A percentile compares a stretch with the other conserved stretches of the same genome.
phyloP scores from a whole-genome alignment of 768 basidiomycete genomes.

The Boletus fagicola region DNA sequence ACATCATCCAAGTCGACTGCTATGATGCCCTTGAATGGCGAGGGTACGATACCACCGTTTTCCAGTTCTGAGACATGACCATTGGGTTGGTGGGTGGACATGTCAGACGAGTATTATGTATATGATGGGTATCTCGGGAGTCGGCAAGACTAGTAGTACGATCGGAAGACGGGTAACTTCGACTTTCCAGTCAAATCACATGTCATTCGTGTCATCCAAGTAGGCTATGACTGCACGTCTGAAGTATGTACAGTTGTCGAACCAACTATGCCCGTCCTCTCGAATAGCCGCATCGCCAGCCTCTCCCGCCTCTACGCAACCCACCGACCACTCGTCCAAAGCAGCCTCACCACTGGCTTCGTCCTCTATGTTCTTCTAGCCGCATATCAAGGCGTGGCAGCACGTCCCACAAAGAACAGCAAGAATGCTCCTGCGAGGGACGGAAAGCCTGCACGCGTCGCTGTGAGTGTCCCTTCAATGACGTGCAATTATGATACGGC shows the following conservation, averaged over 20 bases:
- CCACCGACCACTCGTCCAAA: conserved; percentile 73
- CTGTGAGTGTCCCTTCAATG: conserved; percentile 44
- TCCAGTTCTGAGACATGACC: neutral
- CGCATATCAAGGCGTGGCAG: conserved; percentile 58
- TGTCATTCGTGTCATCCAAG: neutral
- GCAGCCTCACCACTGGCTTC: conserved; percentile 64
- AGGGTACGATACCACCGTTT: neutral
- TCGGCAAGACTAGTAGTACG: neutral
- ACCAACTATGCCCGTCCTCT: conserved; percentile 30
- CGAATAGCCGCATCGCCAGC: conserved; percentile 40
- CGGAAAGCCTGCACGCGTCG: conserved; percentile 58
- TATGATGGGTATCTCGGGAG: conserved; percentile 2
- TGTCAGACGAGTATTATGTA: too few relatives aligned
- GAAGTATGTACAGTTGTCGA: neutral
- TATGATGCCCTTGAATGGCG: conserved; percentile 42
- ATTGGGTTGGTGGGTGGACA: neutral
- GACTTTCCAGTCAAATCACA: conserved; percentile 9
- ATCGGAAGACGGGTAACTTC: too few relatives aligned
- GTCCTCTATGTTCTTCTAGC: conserved; percentile 66
- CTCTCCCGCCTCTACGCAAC: conserved; percentile 53
- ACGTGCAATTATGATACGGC: neutral
- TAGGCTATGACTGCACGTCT: neutral
- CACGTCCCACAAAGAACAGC: conserved; percentile 34
- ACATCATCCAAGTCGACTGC: conserved; percentile 72
- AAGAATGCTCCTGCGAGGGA: conserved; percentile 23